Base-by-base conservation (phyloP, 352 stramenopile genomes). In the Phytophthora chlamydospora region DNA sequence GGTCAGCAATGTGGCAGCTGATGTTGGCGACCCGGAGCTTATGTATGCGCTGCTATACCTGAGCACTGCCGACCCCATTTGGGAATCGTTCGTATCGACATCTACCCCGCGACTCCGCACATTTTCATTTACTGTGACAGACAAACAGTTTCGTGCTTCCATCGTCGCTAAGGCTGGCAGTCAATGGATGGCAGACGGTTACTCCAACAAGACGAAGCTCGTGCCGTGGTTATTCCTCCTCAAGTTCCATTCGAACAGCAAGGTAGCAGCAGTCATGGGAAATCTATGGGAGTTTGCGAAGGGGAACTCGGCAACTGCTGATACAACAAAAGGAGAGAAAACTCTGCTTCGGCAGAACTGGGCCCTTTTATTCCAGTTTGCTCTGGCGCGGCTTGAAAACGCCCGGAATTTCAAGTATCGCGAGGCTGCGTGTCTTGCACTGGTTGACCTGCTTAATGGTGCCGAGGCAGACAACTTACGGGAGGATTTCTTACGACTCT, bases 31-130 rank as follows among this genome's bases (percentile, higher is more conserved):
- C 39, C 80, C 85, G 0, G 78, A 91, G 21, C 71, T 95, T 19
- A 90, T 95, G 83, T 95, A 95, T 57, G 76, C 78, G 16, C 61
- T 95, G 19, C 47, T 95, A 27, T 95, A 91, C 54, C 57, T 95
- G 46, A 93, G 85, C 54, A 91, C 83, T n/a, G 81, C 66, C 1
- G 78, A 91, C 38, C 73, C 83, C 11, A 85, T 91, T 39, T 92
- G 83, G 85, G 60, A 73, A 27, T 74, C 75, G 31, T 66, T 75
- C 43, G 38, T 40, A 36, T 45, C 52, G n/a, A 47, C 31, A 8
- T 36, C 32, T 50, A 32, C 63, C 0, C 6, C 44, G 31, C 42
- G 32, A 54, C 27, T 42, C 2, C 32, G 32, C 9, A 27, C 46
- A 14, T 90, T 90, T 36, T 84, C 78, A 14, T 91, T 94, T 44